Base-by-base conservation (phyloP, 768 basidiomycete genomes). In the Mycena maculata region DNA sequence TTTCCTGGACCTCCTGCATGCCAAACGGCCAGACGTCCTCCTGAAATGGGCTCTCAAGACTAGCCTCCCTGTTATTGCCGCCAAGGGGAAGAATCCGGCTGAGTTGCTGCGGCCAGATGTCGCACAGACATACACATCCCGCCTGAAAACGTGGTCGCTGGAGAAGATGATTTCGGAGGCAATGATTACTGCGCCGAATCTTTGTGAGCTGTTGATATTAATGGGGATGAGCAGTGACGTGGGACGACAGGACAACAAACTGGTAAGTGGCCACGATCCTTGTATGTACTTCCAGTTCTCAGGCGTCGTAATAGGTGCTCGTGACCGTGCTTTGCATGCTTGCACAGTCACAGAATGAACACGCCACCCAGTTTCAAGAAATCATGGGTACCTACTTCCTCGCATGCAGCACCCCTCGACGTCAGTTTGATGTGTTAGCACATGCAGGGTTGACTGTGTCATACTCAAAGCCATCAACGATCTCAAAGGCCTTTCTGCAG, bases 401-500 rank as follows among this genome's bases (percentile, higher is more conserved):
- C 11, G 75, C 73, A 15, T 73, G 70, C 45, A 71, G 74, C 9
- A 68, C 69, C 0, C 65, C 70, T 31, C 67, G 73, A 4, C 69
- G 56, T 0, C 58, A 72, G 1, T 77, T 77, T 36, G 71, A 73
- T 50, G 72, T 76, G 16, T 55, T 77, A 8, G 71, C 75, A 25
- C 75, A 77, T 54, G 75, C 75, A 8, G 76, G 75, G 22, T 52
- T 76, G 58, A 65, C 68, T 9, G 47, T 74, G 10, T 76, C 72
- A 39, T 77, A 77, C 50, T 67, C 0, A 63, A 62, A n/a, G 72
- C 74, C 0, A 67, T 77, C n/a, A 9, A 4, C 15, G 73, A 76
- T 39, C 53, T 75, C n/a, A 73, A 73, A 56, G 31, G 63, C 4
- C 69, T 76, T 18, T 66, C 70, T 1, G 20, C 64, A 16, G 74